These are phyloP conservation scores for Tricholoma hemisulphureum DNA, from an alignment of 768 basidiomycete species.

Conservation along the genomic window DNA sequence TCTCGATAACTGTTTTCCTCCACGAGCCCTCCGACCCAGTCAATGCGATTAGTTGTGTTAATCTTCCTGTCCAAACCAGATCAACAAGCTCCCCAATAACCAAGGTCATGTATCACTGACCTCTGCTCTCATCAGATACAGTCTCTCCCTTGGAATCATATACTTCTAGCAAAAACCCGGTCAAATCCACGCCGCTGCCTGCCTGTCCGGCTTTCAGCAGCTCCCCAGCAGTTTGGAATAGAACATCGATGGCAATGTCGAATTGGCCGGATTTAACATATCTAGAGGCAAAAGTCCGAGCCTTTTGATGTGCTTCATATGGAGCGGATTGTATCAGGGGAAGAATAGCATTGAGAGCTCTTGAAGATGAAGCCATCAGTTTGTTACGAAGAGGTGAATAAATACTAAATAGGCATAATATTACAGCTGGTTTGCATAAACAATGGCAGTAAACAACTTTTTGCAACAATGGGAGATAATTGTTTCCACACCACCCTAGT, in stretches of 20 bases:
- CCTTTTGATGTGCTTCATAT: conserved; percentile 96
- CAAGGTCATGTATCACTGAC: conserved; percentile 41
- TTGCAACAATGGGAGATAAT: no score
- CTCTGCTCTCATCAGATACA: conserved; percentile 77
- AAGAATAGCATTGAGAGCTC: conserved; percentile 73
- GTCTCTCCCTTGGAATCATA: conserved; percentile 72
- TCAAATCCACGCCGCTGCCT: conserved; percentile 89
- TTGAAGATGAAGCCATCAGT: conserved; percentile 38
- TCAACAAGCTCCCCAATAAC: conserved; percentile 9
- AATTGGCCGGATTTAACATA: conserved; percentile 79
- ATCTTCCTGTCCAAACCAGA: conserved; percentile 53
- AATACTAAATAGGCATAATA: no score
- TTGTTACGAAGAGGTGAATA: not conserved
- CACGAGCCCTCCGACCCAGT: conserved; percentile 77
- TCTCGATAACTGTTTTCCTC: conserved; percentile 89
- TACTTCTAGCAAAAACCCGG: conserved; percentile 75
- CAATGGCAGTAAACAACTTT: no score
- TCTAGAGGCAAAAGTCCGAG: conserved; percentile 89
- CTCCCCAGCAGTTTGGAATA: conserved; percentile 87
- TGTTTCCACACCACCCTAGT: no score
- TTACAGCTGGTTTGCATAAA: no score
- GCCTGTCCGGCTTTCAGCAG: conserved; percentile 84
- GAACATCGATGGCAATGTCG: conserved; percentile 86
- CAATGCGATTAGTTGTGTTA: conserved; percentile 91
- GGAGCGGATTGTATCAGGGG: conserved; percentile 72